Evolutionary conservation across 139 green algal genomes (phyloP), one percentile per base, ranked within the genome.

Genomic region (Chlamydomonas sphaeroides): DNA sequence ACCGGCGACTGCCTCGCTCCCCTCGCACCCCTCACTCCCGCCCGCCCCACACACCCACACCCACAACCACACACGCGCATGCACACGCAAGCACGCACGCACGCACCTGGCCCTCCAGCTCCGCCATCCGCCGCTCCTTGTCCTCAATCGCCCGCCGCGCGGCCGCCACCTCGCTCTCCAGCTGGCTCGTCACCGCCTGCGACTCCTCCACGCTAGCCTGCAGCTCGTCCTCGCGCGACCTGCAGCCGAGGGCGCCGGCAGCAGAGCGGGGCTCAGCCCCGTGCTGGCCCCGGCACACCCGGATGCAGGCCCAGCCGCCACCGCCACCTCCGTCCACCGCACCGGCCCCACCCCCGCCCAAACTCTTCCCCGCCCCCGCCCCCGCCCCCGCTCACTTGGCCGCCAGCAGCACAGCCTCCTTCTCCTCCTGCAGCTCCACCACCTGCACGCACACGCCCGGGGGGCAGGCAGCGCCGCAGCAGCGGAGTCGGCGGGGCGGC

Each of bases 391-490:
- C 73, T 14, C 57, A 80, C 73, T 33, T 80, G 38, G 73, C 73
- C 3, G 57, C 59, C 73, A 36, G 39, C 39, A 80, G 2, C 5
- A 70, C 73, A 7, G 57, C 73, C 30, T 70, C 59, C 73, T 69
- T 80, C 73, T 80, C 73, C 73, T 61, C 59, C 57, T 70, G 18
- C 30, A 80, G 73, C 73, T 80, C 73, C 73, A 62, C 73, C 14
- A 80, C 41, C 73, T 80, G n/a, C n/a, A n/a, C n/a, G n/a, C n/a
- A n/a, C n/a, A n/a, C n/a, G n/a, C n/a, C n/a, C n/a, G n/a, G n/a
- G n/a, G n/a, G n/a, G n/a, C 5, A 36, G 28, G 26, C 26, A 65
- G 5, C 17, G 63, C 33, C 35, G 11, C 63, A 45, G 45, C 28
- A 65, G 33, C 63, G 30, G 8, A 10, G 14, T 14, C n/a, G n/a